These are phyloP conservation scores for Penicilliopsis zonata DNA, from an alignment of 495 filamentous ascomycete genomes.

Conservation along the genomic window DNA sequence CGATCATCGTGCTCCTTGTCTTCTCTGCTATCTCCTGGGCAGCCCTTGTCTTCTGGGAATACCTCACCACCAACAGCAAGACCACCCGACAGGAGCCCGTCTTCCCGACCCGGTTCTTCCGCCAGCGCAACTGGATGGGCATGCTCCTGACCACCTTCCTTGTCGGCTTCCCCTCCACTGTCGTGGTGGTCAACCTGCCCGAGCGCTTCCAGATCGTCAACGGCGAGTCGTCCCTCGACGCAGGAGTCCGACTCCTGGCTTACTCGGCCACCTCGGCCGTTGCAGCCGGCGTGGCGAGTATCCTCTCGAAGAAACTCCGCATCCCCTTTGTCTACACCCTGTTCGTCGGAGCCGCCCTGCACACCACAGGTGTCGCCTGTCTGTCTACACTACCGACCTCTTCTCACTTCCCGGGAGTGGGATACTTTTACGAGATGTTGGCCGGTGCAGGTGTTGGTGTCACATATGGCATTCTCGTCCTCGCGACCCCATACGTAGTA, in stretches of 20 bases:
- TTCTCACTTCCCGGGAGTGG: background rate
- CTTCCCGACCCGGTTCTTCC: constrained; percentile 24
- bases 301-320: constrained; percentile 29
- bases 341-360: constrained; percentile 28
- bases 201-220: constrained; percentile 49
- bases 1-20: constrained; percentile 31
- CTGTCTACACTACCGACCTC: constrained; percentile 27
- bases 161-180: constrained; percentile 44
- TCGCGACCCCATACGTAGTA: constrained; percentile 38
- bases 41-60: constrained; percentile 28
- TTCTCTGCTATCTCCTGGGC: constrained; percentile 18
- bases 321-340: constrained; percentile 39
- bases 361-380: constrained; percentile 37
- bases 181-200: constrained; percentile 44
- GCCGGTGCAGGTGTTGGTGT: constrained; percentile 40
- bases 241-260: constrained; percentile 48
- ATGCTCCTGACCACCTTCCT: constrained; percentile 32
- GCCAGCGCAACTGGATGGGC: constrained; percentile 20
- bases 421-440: constrained; percentile 33
- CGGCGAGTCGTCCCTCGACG: constrained; percentile 21
- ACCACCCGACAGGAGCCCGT: constrained; percentile 27
- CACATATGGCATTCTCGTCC: constrained; percentile 35
- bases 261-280: constrained; percentile 33
- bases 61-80: constrained; percentile 18
- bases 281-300: constrained; percentile 37